Evolutionary conservation across 2,329 filamentous ascomycete genomes (phyloP).

Genomic region (Hirsutella minnesotensis): DNA sequence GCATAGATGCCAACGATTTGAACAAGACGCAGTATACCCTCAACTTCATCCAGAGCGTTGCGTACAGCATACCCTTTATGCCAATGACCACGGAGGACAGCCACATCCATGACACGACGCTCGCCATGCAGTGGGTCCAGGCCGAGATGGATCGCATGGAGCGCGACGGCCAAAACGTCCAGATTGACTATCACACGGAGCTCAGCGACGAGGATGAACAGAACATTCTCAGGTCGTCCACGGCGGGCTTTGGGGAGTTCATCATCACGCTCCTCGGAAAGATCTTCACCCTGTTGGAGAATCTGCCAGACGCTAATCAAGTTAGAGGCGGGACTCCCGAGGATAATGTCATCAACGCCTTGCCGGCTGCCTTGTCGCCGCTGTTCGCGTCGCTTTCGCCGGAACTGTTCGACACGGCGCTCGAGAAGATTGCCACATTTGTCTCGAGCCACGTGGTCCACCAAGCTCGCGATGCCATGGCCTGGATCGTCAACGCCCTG

Average conservation of each 20-base stretch:
- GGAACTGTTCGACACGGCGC: slow-evolving; percentile 80
- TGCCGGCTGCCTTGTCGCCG: slow-evolving; percentile 84
- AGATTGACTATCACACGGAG: slow-evolving; percentile 74
- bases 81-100: slow-evolving; percentile 52
- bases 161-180: slow-evolving; percentile 68
- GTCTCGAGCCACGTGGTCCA: slow-evolving; percentile 91
- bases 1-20: slow-evolving; percentile 94
- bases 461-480: slow-evolving; percentile 93
- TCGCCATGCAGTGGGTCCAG: slow-evolving; percentile 89
- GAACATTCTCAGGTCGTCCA: slow-evolving; percentile 82
- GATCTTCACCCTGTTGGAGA: slow-evolving; percentile 91
- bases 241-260: slow-evolving; percentile 87
- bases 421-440: slow-evolving; percentile 88
- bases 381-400: slow-evolving; percentile 84
- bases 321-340: slow-evolving; percentile 86
- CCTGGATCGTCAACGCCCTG: slow-evolving; percentile 91
- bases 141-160: slow-evolving; percentile 92
- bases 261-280: slow-evolving; percentile 81
- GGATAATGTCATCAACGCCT: slow-evolving; percentile 90
- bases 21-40: slow-evolving; percentile 93
- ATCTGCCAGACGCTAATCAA: slow-evolving; percentile 80
- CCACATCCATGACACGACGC: slow-evolving; percentile 57
- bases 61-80: slow-evolving; percentile 89
- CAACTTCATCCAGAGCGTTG: slow-evolving; percentile 89
- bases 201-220: slow-evolving; percentile 79